phyloP scores from a whole-genome alignment of 106 monocot genomes.

The Dendrobium catenatum region DNA sequence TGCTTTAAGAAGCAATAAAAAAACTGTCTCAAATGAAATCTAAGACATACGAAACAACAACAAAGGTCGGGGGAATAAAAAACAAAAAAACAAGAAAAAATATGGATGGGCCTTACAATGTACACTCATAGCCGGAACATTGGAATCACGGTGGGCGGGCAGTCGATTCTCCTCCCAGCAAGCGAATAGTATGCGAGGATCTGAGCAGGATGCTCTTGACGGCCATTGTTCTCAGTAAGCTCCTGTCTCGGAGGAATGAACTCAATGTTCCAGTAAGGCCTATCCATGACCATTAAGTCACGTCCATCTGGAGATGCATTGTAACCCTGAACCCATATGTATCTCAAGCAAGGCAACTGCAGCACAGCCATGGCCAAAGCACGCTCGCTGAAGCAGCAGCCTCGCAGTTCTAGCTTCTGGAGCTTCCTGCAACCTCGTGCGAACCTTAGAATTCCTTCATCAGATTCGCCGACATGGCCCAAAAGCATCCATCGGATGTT shows the following conservation, averaged over 20 bases:
- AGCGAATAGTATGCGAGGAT: slow-evolving; percentile 94
- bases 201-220: slow-evolving; percentile 50
- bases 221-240: slow-evolving; percentile 8
- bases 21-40: too few relatives aligned
- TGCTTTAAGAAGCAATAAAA: too few relatives aligned
- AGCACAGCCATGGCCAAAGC: slow-evolving; percentile 54
- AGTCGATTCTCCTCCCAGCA: slow-evolving; percentile 63
- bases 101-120: neutral
- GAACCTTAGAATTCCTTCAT: slow-evolving; percentile 54
- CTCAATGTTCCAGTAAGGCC: slow-evolving; percentile 90
- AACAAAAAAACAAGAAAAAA: neutral
- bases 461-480: slow-evolving; percentile 65
- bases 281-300: slow-evolving; percentile 58
- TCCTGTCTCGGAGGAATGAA: slow-evolving; percentile 50
- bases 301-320: slow-evolving; percentile 44
- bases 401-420: slow-evolving; percentile 76
- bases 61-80: neutral
- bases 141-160: slow-evolving; percentile 52
- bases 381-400: slow-evolving; percentile 83
- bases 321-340: slow-evolving; percentile 90
- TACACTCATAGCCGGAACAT: slow-evolving; percentile 35
- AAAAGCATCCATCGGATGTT: slow-evolving; percentile 76
- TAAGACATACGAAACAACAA: neutral
- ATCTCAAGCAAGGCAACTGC: slow-evolving; percentile 49
- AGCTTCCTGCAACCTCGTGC: slow-evolving; percentile 61